Base-by-base conservation (phyloP, 2,329 filamentous ascomycete genomes). In the Ambrosiella xylebori region DNA sequence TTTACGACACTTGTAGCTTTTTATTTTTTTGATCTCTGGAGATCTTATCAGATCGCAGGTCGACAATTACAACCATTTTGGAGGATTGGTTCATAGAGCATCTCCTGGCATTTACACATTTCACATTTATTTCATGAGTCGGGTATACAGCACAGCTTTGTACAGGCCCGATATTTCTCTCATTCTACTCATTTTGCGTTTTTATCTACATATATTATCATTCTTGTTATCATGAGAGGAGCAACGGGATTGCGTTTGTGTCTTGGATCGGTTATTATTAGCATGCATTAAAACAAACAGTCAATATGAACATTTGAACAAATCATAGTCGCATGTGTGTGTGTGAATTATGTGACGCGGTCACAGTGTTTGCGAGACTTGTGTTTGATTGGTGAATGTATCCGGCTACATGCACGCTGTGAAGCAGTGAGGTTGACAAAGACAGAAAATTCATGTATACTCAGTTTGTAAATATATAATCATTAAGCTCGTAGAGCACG, bases 1-100 rank as follows among this genome's bases (percentile, higher is more conserved):
- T 27, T 27, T 27, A 27, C 27, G 27, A 27, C 27, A 27, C 27
- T 27, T 27, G 7, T 51, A 19, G 27, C 27, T 19, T 51, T 51
- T n/a, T n/a, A 51, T 13, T 17, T 11, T 11, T 35, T 51, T 11
- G 11, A 45, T 45, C 39, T 45, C 37, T 13, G 38, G 15, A 19
- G 53, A 41, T 55, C n/a, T 44, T 55, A 40, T 55, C 17, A 55
- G 17, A 45, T 55, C 53, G 38, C 53, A 11, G 39, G 39, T 19
- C 27, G 53, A 55, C 47, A 7, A 19, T 47, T 47, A 8, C 19
- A 47, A 2, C 27, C 2, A 27, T 27, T 27, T 27, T 27, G 27
- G 27, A 27, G 27, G 27, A 27, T 27, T 27, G 4, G 27, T 27
- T 27, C 27, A 27, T 27, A 27, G 3, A 8, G n/a, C n/a, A 47